Conservation (phyloP, 768 basidiomycete species). For the Agrocybe pediades region DNA sequence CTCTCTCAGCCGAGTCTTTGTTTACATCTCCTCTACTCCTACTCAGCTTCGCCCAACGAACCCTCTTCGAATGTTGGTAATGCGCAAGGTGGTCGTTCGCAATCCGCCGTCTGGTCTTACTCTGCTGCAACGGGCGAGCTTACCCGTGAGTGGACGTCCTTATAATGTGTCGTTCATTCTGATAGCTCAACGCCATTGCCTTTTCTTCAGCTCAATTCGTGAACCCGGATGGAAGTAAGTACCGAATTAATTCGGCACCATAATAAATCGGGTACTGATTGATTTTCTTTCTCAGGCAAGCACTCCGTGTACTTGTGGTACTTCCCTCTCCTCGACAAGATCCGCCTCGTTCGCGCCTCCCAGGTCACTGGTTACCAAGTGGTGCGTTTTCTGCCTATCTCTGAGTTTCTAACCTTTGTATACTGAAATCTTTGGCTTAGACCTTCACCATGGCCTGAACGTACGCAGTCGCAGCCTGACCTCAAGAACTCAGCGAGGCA, state of each 20-base stretch:
- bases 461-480: too few species aligned
- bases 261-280: too few species aligned
- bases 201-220: conserved; percentile 9
- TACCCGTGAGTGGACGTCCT: conserved; percentile 1
- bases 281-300: neutral
- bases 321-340: conserved; percentile 1
- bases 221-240: conserved; percentile 3
- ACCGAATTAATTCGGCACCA: too few species aligned
- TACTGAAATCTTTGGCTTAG: neutral
- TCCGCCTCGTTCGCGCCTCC: neutral
- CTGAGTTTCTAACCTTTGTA: neutral
- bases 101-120: conserved; percentile 12
- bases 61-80: conserved; percentile 1
- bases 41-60: conserved; percentile 7
- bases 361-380: conserved; percentile 1
- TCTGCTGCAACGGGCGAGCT: neutral
- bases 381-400: neutral
- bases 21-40: neutral
- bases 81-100: neutral
- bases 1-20: neutral
- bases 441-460: neutral
- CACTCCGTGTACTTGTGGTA: conserved; percentile 1
- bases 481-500: too few species aligned
- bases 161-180: neutral
- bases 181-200: neutral